Base-by-base conservation (phyloP, 805 yeast genomes). In the Ascoidea asiatica region DNA sequence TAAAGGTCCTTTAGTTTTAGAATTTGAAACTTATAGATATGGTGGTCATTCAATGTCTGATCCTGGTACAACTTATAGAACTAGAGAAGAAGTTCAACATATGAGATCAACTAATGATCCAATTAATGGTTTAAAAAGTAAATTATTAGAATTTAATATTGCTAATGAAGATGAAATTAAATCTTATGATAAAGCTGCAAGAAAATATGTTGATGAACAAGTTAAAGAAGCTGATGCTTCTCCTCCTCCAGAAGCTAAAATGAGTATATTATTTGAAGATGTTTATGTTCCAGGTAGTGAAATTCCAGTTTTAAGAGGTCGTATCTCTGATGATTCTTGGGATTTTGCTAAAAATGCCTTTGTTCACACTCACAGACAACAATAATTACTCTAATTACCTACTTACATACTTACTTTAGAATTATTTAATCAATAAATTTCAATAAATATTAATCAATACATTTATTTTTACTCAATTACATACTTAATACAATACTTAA, bases 1-100 rank as follows among this genome's bases (percentile, higher is more conserved):
- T 61, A 89, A 90, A 61, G 98, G 97, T 53, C 98, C 98, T 52
- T 69, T 92, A 55, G 95, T 92, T 44, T 62, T 92, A 56, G 98
- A 92, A 75, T 92, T 83, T 70, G 97, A 89, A 73, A 92, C 98
- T 57, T 92, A 92, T 73, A 84, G 98, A 77, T 92, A 92, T 66
- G 97, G 97, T 74, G 98, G 98, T 67, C 98, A 92, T 79, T 92
- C 98, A 56, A 92, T 92, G 97, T 90, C 97, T 56, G 98, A 92
- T 71, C 98, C 98, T 60, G 98, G 98, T 77, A 92, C 98, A 66
- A 92, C 98, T 54, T 92, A 92, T 81, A 84, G 98, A 79, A 92
- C 98, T 63, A 89, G 98, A 75, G 98, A 92, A 72, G 98, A 92
- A 74, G 92, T 92, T 56, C 97, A 89, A 73, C 90, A 90, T 74